Evolutionary conservation across 2,329 filamentous ascomycete genomes (phyloP).

Genomic region (Colletotrichum viniferum): DNA sequence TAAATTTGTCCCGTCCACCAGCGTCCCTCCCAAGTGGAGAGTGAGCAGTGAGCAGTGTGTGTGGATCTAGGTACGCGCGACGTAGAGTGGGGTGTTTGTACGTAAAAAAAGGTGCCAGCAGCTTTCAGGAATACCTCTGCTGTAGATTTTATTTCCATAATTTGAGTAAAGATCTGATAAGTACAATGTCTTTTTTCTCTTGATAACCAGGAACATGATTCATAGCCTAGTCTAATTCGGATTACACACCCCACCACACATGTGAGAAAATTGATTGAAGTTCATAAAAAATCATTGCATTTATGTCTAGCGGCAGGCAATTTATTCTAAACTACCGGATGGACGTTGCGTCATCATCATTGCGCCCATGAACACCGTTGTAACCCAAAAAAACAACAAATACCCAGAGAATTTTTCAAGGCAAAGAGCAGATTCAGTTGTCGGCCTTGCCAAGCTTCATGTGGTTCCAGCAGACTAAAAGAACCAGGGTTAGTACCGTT

Average conservation of each 20-base stretch:
- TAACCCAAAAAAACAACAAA: not conserved
- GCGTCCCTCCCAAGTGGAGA: not conserved
- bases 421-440: not conserved
- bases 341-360: not conserved
- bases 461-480: slow-evolving; percentile 59
- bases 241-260: not conserved
- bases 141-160: not conserved
- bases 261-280: not conserved
- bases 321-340: not conserved
- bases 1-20: slow-evolving; percentile 30
- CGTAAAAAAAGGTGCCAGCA: not conserved
- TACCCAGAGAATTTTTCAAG: not conserved
- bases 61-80: not conserved
- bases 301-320: not conserved
- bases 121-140: not conserved
- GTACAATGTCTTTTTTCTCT: not conserved
- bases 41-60: not conserved
- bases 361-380: slow-evolving; percentile 12
- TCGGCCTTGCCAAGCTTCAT: slow-evolving; percentile 43
- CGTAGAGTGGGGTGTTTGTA: not conserved
- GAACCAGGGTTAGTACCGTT: slow-evolving; percentile 21
- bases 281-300: not conserved
- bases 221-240: not conserved
- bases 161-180: not conserved
- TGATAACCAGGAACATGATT: not conserved